Conservation (phyloP, 371 early-diverging fungal species). For the Chytridium lagenaria region DNA sequence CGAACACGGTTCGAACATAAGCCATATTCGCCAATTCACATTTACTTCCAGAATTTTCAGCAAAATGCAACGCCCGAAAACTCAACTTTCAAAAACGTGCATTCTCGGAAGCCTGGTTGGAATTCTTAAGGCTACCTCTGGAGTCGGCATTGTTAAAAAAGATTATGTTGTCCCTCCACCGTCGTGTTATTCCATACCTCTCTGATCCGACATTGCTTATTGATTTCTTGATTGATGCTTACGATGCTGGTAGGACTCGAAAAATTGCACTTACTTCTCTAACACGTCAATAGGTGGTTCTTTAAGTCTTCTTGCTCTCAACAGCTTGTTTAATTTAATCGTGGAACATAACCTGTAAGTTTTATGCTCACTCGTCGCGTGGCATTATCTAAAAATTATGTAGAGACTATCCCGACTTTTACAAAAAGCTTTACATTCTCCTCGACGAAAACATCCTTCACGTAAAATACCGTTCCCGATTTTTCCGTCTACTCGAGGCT, state of each 20-base stretch:
- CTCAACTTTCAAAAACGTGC: slow-evolving; percentile 54
- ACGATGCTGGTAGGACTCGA: slow-evolving; percentile 67
- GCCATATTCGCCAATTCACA: background rate
- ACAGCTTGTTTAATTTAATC: slow-evolving; percentile 91
- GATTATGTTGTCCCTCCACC: slow-evolving; percentile 80
- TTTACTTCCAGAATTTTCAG: background rate
- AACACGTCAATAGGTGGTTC: slow-evolving; percentile 66
- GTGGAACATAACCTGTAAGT: slow-evolving; percentile 85
- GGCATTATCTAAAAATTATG: background rate
- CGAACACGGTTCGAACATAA: background rate
- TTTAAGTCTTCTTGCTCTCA: slow-evolving; percentile 86
- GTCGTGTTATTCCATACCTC: slow-evolving; percentile 84
- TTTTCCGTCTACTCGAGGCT: slow-evolving; percentile 85
- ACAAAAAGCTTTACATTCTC: slow-evolving; percentile 86
- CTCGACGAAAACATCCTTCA: slow-evolving; percentile 87
- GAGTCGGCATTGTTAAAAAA: slow-evolving; percentile 76
- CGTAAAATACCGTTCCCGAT: slow-evolving; percentile 90
- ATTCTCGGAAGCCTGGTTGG: slow-evolving; percentile 82
- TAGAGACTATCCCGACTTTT: slow-evolving; percentile 96
- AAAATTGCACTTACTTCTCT: slow-evolving; percentile 19
- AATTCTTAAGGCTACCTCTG: slow-evolving; percentile 75
- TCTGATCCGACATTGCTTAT: slow-evolving; percentile 76
- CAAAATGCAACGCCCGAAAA: background rate
- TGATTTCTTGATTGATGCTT: slow-evolving; percentile 90
- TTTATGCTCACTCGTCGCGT: background rate